Percentiles rank a stretch among this genome's conserved stretches.
Evolutionary conservation across 2,329 filamentous ascomycete genomes (phyloP).

Genomic region (Gremmenia infestans): DNA sequence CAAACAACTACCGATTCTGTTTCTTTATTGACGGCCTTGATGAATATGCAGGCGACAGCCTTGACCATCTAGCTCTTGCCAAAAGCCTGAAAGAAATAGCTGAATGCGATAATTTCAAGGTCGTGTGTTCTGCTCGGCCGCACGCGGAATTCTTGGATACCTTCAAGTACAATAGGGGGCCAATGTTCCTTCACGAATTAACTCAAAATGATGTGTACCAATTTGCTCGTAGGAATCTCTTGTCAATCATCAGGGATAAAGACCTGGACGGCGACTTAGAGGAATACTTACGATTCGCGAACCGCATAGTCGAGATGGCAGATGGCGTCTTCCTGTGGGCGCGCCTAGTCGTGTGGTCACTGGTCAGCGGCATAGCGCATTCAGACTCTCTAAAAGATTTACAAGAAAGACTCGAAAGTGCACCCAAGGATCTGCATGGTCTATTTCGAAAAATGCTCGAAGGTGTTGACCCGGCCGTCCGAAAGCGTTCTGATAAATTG

Average conservation of each 20-base stretch:
- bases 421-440: background rate
- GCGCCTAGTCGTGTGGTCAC: slow-evolving; percentile 13
- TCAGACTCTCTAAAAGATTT: background rate
- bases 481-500: background rate
- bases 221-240: background rate
- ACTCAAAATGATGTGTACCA: slow-evolving; percentile 14
- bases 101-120: slow-evolving; percentile 7
- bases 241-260: background rate
- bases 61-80: slow-evolving; percentile 18
- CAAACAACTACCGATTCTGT: slow-evolving; percentile 20
- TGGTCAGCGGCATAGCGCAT: slow-evolving; percentile 3
- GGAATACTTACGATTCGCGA: background rate
- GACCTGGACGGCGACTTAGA: background rate
- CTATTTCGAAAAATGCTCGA: background rate
- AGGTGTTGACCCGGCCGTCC: background rate
- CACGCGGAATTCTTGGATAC: slow-evolving; percentile 20
- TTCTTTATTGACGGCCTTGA: slow-evolving; percentile 35
- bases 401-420: background rate
- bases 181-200: slow-evolving; percentile 18
- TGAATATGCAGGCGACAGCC: slow-evolving; percentile 28
- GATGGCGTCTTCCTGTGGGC: slow-evolving; percentile 26
- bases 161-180: slow-evolving; percentile 4
- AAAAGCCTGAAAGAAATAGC: slow-evolving; percentile 10
- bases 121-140: slow-evolving; percentile 16
- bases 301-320: slow-evolving; percentile 12